Conservation (phyloP, 257 asterid genomes). For the Penstemon newberryi region DNA sequence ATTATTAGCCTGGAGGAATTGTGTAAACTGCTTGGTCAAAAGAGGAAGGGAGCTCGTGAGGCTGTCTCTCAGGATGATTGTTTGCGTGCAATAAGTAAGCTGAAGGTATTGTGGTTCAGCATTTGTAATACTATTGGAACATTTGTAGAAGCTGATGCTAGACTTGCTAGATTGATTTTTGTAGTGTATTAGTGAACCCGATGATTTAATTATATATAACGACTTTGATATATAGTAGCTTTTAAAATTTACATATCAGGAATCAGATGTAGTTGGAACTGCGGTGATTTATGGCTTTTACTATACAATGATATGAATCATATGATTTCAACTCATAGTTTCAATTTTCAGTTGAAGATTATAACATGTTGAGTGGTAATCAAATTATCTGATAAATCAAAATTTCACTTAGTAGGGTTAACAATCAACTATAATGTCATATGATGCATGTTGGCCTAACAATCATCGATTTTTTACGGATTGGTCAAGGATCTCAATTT, state of each 20-base stretch:
- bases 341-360: constrained; percentile 3
- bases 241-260: constrained; percentile 10
- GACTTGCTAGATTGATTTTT: background rate
- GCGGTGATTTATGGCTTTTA: constrained; percentile 3
- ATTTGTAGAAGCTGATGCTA: background rate
- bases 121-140: constrained; percentile 11
- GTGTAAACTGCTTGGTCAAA: constrained; percentile 74
- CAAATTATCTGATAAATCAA: background rate
- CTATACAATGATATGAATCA: background rate
- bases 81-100: constrained; percentile 95
- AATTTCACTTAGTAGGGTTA: too few relatives aligned
- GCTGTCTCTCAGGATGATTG: constrained; percentile 92
- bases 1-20: constrained; percentile 91
- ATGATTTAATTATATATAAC: background rate
- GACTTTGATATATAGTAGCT: constrained; percentile 7
- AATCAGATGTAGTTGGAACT: constrained; percentile 1
- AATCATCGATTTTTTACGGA: background rate
- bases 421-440: background rate
- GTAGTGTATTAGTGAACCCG: background rate
- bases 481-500: too few relatives aligned
- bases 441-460: background rate
- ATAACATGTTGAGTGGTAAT: background rate
- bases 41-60: constrained; percentile 85
- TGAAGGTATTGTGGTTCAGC: constrained; percentile 58
- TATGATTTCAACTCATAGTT: background rate